Base-by-base conservation (phyloP, 2,329 filamentous ascomycete genomes). In the Ramularia endophylla region DNA sequence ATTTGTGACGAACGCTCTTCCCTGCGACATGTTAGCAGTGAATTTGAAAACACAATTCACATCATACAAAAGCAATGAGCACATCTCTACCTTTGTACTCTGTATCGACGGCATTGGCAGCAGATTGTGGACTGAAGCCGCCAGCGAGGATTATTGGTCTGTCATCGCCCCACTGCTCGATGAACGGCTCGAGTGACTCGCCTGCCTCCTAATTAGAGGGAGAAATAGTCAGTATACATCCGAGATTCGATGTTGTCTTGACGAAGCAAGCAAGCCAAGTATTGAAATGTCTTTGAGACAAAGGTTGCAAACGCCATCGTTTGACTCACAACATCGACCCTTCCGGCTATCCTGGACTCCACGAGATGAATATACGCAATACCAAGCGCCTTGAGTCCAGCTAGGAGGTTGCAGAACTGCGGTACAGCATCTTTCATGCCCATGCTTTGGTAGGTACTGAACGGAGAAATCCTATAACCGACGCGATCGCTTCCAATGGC, bases 281-380 rank as follows among this genome's bases (percentile, higher is more conserved):
- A 20, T 17, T 11, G 32, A 32, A 3, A 34, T 34, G 17, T n/a
- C n/a, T n/a, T n/a, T n/a, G n/a, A n/a, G n/a, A n/a, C n/a, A n/a
- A n/a, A n/a, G n/a, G n/a, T n/a, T n/a, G n/a, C n/a, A n/a, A n/a
- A n/a, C n/a, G n/a, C n/a, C n/a, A n/a, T n/a, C n/a, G 8, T 4
- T 34, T 22, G 9, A 34, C 32, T 34, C 20, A 34, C 32, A 3
- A 58, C 28, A 28, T 75, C 69, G 1, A 55, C 53, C 34, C 55
- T 61, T 0, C 71, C 72, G 0, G 65, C 59, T 4, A 80, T 62
- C 0, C 77, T 70, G 0, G 76, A 70, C 54, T 85, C 78, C 6
- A 85, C 64, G 0, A 83, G 43, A 56, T 83, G 79, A 2, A 83
- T 56, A 54, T 79, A 85, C 0, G 78, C 72, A 11, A 85, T 63